Conservation (phyloP, 106 monocot genomes). For the Phalaenopsis aphrodite region DNA sequence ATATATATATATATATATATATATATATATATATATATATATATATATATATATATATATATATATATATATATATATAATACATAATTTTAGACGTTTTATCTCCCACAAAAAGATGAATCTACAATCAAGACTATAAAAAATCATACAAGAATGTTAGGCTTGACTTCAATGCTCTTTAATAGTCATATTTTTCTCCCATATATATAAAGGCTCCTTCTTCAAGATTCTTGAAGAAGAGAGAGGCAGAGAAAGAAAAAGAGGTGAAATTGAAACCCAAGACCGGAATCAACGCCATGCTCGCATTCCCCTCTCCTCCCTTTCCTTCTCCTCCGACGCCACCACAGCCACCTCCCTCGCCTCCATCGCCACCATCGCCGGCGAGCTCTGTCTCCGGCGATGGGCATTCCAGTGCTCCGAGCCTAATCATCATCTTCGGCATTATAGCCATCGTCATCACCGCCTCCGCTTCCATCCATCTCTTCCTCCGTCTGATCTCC, state of each 20-base stretch:
- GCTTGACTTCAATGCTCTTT: not conserved
- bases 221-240: not conserved
- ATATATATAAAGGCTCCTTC: not conserved
- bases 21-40: too few species aligned
- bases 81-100: not conserved
- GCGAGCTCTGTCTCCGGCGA: not conserved
- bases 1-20: too few species aligned
- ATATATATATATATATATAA: too few species aligned
- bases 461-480: constrained; percentile 50
- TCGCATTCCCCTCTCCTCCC: constrained; percentile 42
- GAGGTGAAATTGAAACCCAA: not conserved
- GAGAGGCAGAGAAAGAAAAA: not conserved
- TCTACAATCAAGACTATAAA: not conserved
- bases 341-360: not conserved
- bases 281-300: not conserved
- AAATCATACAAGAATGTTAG: not conserved
- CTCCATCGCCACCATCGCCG: not conserved
- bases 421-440: constrained; percentile 48
- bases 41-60: too few species aligned
- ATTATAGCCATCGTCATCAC: constrained; percentile 50
- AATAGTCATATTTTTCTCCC: not conserved
- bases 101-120: not conserved
- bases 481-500: constrained; percentile 54
- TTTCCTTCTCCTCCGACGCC: constrained; percentile 30
- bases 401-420: constrained; percentile 21